Percentiles rank a stretch among this genome's conserved stretches.
These are phyloP conservation scores for Lentinus brumalis DNA, from an alignment of 768 basidiomycete genomes.

Conservation along the genomic window DNA sequence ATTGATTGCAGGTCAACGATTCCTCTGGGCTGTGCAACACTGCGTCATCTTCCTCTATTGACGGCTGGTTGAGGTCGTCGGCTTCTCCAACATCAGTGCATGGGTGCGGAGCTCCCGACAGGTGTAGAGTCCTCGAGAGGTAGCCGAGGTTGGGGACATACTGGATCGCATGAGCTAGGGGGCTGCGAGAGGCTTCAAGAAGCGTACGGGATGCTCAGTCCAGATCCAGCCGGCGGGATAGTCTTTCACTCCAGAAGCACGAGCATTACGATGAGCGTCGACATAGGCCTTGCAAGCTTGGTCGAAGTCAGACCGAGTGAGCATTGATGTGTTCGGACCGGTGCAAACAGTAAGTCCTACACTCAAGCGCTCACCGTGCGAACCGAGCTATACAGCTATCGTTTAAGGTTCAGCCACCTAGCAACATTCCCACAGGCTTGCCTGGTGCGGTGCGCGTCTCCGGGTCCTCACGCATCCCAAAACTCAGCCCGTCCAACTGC, in stretches of 20 bases:
- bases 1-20: constrained; percentile 56
- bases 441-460: constrained; percentile 15
- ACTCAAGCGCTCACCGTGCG: constrained; percentile 38
- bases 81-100: constrained; percentile 8
- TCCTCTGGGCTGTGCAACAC: constrained; percentile 25
- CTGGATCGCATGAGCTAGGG: constrained; percentile 19
- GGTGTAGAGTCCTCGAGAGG: constrained; percentile 27
- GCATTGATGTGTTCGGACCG: constrained; percentile 34
- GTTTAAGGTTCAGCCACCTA: constrained; percentile 67
- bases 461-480: constrained; percentile 32
- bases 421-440: constrained; percentile 21
- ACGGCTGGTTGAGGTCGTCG: constrained; percentile 11
- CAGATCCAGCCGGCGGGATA: constrained; percentile 54
- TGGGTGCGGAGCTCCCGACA: constrained; percentile 8
- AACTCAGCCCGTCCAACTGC: constrained; percentile 53
- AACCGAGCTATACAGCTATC: constrained; percentile 49
- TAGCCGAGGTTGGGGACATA: constrained; percentile 32
- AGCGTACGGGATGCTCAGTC: constrained; percentile 60
- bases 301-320: constrained; percentile 65
- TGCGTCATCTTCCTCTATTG: constrained; percentile 38
- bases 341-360: too few species aligned
- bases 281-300: constrained; percentile 56
- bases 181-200: constrained; percentile 9
- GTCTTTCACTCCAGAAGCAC: constrained; percentile 1
- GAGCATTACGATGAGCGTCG: constrained; percentile 26